Base-by-base conservation (phyloP, 208 protist species). In the Crithidia acanthocephali region DNA sequence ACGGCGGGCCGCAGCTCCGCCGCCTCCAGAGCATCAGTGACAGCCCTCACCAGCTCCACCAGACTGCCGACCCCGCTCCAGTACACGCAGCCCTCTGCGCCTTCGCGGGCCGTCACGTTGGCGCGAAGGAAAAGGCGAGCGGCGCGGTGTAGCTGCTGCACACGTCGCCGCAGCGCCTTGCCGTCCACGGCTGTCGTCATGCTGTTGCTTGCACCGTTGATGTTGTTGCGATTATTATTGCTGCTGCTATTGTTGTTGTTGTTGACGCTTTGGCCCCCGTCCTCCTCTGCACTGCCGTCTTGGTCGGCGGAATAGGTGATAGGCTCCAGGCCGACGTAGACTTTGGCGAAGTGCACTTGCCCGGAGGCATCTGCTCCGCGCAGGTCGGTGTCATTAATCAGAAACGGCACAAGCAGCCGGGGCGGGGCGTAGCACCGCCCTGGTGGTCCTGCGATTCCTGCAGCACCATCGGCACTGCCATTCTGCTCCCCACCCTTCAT, bases 301-400 rank as follows among this genome's bases (percentile, higher is more conserved):
- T 83, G 35, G n/a, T 66, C 66, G 16, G 84, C 55, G 10, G 77
- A 73, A 28, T 80, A 76, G 1, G 62, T 70, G 28, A 95, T 30
- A 30, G 79, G 82, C 18, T 92, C 84, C 52, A 89, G 76, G 45
- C 35, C 72, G 25, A 88, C 83, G 48, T 77, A 76, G n/a, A 82
- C 68, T 10, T 51, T 69, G 5, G 70, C 69, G 28, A 77, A 77
- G 40, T 60, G 65, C 35, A 77, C 58, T 40, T 65, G 27, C 18
- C 59, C 56, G 61, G 80, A 33, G 25, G 80, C 76, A 11, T 88
- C 70, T 2, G 84, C 69, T 7, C 80, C 84, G 65, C 84, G 81
- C 16, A 30, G 15, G 8, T 72, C 58, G 4, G 71, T 45, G 15
- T 51, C 28, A 44, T 51, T 45, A 4, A 56, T 18, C 11, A 62